A percentile compares a stretch with the other conserved stretches of the same genome.
phyloP scores from a whole-genome alignment of 768 basidiomycete species.

The Tricholomella constricta region DNA sequence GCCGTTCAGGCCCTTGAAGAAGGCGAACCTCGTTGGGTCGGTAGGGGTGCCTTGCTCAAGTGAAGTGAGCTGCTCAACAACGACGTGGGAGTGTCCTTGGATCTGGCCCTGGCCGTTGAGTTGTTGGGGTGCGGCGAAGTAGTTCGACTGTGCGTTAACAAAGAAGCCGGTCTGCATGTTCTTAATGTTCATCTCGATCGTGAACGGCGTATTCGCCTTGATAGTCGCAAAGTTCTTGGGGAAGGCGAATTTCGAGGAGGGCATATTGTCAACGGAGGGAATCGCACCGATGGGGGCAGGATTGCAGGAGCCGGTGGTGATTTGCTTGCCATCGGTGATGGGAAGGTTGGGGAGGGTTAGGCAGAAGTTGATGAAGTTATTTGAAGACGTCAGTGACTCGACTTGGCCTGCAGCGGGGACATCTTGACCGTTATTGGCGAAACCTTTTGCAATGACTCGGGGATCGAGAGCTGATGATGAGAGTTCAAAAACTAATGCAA shows the following conservation, averaged over 20 bases:
- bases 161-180: conserved; percentile 43
- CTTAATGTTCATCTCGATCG: conserved; percentile 39
- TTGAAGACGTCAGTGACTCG: conserved; percentile 44
- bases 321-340: conserved; percentile 52
- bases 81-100: conserved; percentile 48
- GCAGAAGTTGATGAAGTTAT: conserved; percentile 57
- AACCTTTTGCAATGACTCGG: conserved; percentile 28
- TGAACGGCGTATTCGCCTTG: conserved; percentile 43
- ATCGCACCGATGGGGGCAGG: conserved; percentile 44
- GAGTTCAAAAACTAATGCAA: not conserved
- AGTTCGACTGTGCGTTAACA: conserved; percentile 42
- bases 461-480: conserved; percentile 24
- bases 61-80: conserved; percentile 34
- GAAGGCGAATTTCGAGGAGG: conserved; percentile 39
- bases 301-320: conserved; percentile 26
- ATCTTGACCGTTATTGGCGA: conserved; percentile 29
- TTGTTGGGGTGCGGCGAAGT: conserved; percentile 49
- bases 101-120: conserved; percentile 43
- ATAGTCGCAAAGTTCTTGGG: conserved; percentile 41
- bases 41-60: conserved; percentile 40
- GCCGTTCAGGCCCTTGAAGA: conserved; percentile 64
- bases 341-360: conserved; percentile 45
- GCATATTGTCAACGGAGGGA: conserved; percentile 40
- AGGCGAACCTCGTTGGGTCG: conserved; percentile 55
- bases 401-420: conserved; percentile 39